Evolutionary conservation across 768 basidiomycete species (phyloP), one percentile per base, ranked within the genome.

Genomic region (Sporobolomyces roseus): DNA sequence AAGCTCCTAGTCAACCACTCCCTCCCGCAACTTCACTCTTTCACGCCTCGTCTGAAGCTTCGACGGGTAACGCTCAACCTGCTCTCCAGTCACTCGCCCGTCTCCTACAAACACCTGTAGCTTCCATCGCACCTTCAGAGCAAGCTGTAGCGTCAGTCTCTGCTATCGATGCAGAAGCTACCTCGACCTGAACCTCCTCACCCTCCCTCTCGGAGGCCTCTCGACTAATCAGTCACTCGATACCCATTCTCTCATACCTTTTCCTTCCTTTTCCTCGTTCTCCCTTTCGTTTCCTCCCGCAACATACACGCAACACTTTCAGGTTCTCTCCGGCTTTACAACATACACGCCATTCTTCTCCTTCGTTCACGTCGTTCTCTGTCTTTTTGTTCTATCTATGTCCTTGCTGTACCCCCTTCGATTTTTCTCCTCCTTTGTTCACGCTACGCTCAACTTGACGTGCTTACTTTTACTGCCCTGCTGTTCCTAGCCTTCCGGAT

Each of bases 41-140:
- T 7, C 45, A 60, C 29, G 58, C 58, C 3, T 33, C n/a, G n/a
- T n/a, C 58, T 14, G 58, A 45, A 23, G n/a, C 43, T 21, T 33
- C 58, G 58, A 60, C 58, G 5, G 29, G 43, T 19, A 25, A n/a
- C 21, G 2, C 4, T n/a, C n/a, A n/a, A 3, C n/a, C 43, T 2
- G 58, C 58, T n/a, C 29, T 30, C 1, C 58, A 46, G 32, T 43
- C 58, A 2, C 58, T 60, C 58, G 58, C 58, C 19, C 58, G 45
- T n/a, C n/a, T n/a, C n/a, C n/a, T n/a, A n/a, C n/a, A n/a, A n/a
- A n/a, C n/a, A n/a, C n/a, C n/a, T n/a, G n/a, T n/a, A n/a, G n/a
- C n/a, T n/a, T n/a, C n/a, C n/a, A n/a, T n/a, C n/a, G n/a, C n/a
- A n/a, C n/a, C n/a, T n/a, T n/a, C n/a, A n/a, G n/a, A n/a, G n/a